A percentile compares a stretch with the other conserved stretches of the same genome.
phyloP scores from a whole-genome alignment of 139 green algal genomes.

The Chlorella vulgaris region DNA sequence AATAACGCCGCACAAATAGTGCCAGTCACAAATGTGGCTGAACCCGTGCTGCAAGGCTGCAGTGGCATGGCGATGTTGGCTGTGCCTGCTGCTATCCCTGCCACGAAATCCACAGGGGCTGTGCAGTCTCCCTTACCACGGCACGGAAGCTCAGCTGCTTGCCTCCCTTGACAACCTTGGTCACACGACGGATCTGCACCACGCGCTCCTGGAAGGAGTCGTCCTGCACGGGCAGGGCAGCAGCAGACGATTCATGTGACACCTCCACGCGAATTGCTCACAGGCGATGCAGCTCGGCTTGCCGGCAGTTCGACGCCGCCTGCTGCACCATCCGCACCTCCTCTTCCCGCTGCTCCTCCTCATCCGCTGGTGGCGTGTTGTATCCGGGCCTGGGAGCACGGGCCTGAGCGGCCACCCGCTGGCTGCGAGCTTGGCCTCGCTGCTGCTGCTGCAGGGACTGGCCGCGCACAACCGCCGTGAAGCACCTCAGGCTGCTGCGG shows the following conservation, averaged over 20 bases:
- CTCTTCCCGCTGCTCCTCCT: slow-evolving; percentile 24
- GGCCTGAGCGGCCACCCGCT: background rate
- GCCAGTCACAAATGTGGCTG: no score
- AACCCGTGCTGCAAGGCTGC: no score
- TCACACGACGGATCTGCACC: slow-evolving; percentile 83
- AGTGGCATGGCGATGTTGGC: background rate
- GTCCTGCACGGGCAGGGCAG: no score
- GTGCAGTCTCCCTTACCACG: slow-evolving; percentile 44
- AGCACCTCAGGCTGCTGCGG: slow-evolving; percentile 3
- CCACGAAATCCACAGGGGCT: no score
- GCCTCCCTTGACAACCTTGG: slow-evolving; percentile 94
- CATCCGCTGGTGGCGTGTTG: background rate
- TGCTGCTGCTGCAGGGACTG: slow-evolving; percentile 3
- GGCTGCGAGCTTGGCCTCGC: background rate
- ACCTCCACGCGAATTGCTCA: no score
- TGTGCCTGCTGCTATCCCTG: background rate
- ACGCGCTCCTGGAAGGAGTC: slow-evolving; percentile 60
- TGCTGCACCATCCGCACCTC: background rate
- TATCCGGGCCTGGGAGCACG: no score
- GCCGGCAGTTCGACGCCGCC: no score
- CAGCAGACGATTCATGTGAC: no score
- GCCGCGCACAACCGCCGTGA: slow-evolving; percentile 4
- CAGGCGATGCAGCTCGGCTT: no score
- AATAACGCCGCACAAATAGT: no score
- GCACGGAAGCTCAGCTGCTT: slow-evolving; percentile 92